Conservation (phyloP, 768 basidiomycete genomes). For the Tylopilus sp. region DNA sequence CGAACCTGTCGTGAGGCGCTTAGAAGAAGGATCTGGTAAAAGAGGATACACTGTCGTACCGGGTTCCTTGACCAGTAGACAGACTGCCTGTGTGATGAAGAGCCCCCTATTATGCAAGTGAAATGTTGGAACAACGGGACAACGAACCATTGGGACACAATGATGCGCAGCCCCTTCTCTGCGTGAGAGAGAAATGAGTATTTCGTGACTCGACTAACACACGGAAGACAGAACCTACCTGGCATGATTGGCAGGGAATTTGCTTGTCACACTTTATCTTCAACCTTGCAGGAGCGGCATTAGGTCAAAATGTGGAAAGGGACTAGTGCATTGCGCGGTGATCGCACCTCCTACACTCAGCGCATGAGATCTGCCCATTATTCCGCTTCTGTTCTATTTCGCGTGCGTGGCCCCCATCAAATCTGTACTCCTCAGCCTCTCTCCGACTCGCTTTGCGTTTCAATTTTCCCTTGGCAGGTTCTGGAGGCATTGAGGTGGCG, state of each 20-base stretch:
- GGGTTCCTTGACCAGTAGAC: slow-evolving; percentile 76
- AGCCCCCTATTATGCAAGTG: not conserved
- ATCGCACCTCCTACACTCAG: slow-evolving; percentile 78
- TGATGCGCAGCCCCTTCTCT: slow-evolving; percentile 66
- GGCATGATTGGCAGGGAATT: slow-evolving; percentile 75
- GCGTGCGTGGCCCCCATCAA: slow-evolving; percentile 52
- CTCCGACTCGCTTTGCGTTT: slow-evolving; percentile 48
- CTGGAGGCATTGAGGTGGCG: slow-evolving; percentile 47
- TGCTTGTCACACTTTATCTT: slow-evolving; percentile 85
- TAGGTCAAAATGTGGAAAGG: slow-evolving; percentile 22
- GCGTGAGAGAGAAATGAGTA: slow-evolving; percentile 5
- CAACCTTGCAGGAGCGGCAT: slow-evolving; percentile 41
- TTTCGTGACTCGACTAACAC: not conserved
- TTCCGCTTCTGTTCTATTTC: slow-evolving; percentile 75
- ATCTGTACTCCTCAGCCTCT: slow-evolving; percentile 48
- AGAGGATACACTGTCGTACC: slow-evolving; percentile 36
- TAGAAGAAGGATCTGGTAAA: slow-evolving; percentile 3
- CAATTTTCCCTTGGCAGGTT: slow-evolving; percentile 47
- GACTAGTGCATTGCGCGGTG: slow-evolving; percentile 36
- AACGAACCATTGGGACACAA: slow-evolving; percentile 67
- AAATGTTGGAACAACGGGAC: slow-evolving; percentile 4
- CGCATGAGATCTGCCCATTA: slow-evolving; percentile 74
- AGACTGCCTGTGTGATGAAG: slow-evolving; percentile 48
- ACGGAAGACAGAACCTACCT: slow-evolving; percentile 37
- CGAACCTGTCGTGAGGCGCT: slow-evolving; percentile 37